Conservation (phyloP, 140 eudicot species). For the Cichorium intybus region DNA sequence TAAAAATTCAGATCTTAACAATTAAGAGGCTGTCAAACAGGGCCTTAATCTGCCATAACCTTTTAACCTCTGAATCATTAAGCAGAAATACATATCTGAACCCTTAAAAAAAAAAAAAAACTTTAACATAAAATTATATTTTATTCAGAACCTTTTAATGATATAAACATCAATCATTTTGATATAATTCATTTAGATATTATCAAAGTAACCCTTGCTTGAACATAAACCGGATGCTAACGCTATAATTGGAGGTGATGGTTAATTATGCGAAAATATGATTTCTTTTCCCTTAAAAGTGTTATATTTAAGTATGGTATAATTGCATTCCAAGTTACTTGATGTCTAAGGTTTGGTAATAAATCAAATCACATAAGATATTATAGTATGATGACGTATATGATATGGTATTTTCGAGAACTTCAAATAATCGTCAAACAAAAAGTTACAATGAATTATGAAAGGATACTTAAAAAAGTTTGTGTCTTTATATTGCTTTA, state of each 20-base stretch:
- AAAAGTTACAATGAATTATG: background rate
- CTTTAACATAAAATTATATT: too few relatives aligned
- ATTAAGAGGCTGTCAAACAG: too few relatives aligned
- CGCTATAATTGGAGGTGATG: background rate
- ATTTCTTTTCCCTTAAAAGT: background rate
- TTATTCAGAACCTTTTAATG: too few relatives aligned
- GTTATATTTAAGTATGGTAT: constrained; percentile 40
- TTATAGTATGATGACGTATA: background rate
- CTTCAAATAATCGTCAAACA: background rate
- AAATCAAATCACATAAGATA: constrained; percentile 10
- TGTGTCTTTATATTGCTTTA: background rate
- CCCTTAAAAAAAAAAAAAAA: too few relatives aligned
- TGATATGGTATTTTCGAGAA: background rate
- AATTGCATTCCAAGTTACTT: constrained; percentile 52
- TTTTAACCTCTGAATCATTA: too few relatives aligned
- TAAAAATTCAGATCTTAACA: too few relatives aligned
- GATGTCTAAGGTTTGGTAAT: constrained; percentile 24
- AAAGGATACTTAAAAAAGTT: background rate
- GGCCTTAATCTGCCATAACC: too few relatives aligned
- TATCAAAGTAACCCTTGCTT: too few relatives aligned
- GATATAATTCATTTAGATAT: too few relatives aligned
- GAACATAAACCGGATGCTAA: too few relatives aligned
- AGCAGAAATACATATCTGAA: too few relatives aligned
- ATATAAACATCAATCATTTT: too few relatives aligned
- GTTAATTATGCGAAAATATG: background rate